Percentiles rank a stretch among this genome's conserved stretches.
Conservation (phyloP, 768 basidiomycete genomes). For the Lactarius psammicola region DNA sequence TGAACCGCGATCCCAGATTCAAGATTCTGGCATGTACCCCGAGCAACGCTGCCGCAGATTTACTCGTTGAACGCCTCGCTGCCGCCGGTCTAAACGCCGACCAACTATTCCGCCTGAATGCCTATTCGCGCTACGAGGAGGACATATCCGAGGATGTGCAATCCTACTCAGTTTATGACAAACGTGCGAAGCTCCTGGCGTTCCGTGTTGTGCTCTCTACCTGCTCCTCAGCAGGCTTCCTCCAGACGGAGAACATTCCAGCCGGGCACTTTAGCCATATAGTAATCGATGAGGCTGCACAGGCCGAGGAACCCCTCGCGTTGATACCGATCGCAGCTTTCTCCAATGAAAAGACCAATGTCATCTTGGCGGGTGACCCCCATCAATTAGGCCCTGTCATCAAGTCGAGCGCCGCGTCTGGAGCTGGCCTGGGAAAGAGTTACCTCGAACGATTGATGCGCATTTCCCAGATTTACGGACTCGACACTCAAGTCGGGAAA, state of each 20-base stretch:
- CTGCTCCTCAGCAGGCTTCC: conserved; percentile 59
- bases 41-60: conserved; percentile 65
- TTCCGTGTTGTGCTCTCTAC: conserved; percentile 63
- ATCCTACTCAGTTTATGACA: conserved; percentile 38
- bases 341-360: conserved; percentile 50
- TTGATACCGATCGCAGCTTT: conserved; percentile 63
- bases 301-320: conserved; percentile 67
- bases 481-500: conserved; percentile 19
- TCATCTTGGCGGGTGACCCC: conserved; percentile 67
- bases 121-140: conserved; percentile 45
- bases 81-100: conserved; percentile 34
- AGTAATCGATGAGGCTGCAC: conserved; percentile 71
- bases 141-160: conserved; percentile 40
- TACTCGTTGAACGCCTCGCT: conserved; percentile 48
- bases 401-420: conserved; percentile 53
- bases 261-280: conserved; percentile 66
- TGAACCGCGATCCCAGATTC: conserved; percentile 41
- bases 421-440: conserved; percentile 56
- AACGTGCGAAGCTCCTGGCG: conserved; percentile 38
- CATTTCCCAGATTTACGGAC: conserved; percentile 36
- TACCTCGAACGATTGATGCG: conserved; percentile 55
- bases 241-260: conserved; percentile 53
- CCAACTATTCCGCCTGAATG: conserved; percentile 56
- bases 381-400: conserved; percentile 73
- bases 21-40: conserved; percentile 64